Base-by-base conservation (phyloP, 345 rosid species). In the Citrus medica region DNA sequence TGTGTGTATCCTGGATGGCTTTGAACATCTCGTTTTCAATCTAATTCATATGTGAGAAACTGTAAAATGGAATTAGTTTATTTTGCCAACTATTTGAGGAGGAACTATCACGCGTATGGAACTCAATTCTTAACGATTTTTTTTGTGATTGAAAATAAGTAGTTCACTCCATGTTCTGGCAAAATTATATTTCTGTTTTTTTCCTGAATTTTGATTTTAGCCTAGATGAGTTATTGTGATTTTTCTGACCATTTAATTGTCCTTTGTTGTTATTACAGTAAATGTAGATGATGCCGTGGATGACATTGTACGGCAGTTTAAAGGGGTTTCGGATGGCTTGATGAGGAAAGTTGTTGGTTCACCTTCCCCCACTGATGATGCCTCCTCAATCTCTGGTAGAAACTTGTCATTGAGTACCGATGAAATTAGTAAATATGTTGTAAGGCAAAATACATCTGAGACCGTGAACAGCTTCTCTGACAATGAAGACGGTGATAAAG, bases 201-300 rank as follows among this genome's bases (percentile, higher is more conserved):
- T 69, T 48, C 37, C 70, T 75, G 56, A 48, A 58, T 10, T 46
- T 22, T 27, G 5, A 4, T 48, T 35, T 24, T 5, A 48, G 4
- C 30, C 28, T 48, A 25, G 61, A 28, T 48, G 8, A 28, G n/a
- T 70, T 51, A 9, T 65, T 3, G 22, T 19, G 42, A 65, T 33
- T 19, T 19, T 70, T 12, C 6, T 40, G 10, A 25, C 37, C 13
- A 28, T 46, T 51, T 19, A 46, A 51, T 32, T 0, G 2, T 70
- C 33, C 13, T 17, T 24, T 32, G 13, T 65, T 65, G 21, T 46
- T 69, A 7, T 9, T 42, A 76, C 92, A 97, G 98, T 97, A 76
- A 93, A 94, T 83, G 98, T 97, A 77, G 99, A 97, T 82, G 99
- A 93, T 93, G 98, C 98, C 14, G 85, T 93, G 84, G 99, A 94